A percentile compares a stretch with the other conserved stretches of the same genome.
Conservation (phyloP, 768 basidiomycete genomes). For the Podaxis carcinomalis region DNA sequence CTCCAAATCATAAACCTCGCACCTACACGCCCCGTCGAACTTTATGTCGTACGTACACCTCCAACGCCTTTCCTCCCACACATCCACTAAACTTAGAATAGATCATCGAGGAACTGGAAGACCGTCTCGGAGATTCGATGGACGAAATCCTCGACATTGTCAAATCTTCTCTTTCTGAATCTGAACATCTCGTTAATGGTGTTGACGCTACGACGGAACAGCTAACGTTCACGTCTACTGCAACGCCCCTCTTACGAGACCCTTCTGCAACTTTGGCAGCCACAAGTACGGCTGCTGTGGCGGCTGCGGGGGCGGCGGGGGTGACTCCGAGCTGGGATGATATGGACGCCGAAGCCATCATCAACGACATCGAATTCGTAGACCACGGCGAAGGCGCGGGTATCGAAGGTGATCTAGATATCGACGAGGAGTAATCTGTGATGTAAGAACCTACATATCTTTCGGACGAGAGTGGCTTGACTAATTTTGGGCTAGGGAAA, state of each 20-base stretch:
- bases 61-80: not conserved
- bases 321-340: conserved; percentile 29
- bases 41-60: conserved; percentile 76
- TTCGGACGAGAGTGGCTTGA: too few relatives aligned
- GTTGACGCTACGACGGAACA: not conserved
- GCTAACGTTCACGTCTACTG: conserved; percentile 8
- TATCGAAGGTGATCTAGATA: conserved; percentile 61
- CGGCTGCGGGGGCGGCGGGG: not conserved
- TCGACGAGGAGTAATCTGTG: conserved; percentile 2
- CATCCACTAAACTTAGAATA: conserved; percentile 22
- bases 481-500: too few relatives aligned
- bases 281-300: too few relatives aligned
- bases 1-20: conserved; percentile 89
- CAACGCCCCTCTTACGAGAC: conserved; percentile 1
- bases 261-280: not conserved
- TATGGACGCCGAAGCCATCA: conserved; percentile 34
- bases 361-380: conserved; percentile 56
- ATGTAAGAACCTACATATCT: too few relatives aligned
- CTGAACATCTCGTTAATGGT: not conserved
- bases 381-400: conserved; percentile 64
- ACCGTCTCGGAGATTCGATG: conserved; percentile 68
- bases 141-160: conserved; percentile 63
- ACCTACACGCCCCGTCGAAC: conserved; percentile 76
- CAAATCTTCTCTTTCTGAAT: conserved; percentile 18
- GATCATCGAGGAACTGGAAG: conserved; percentile 92